Percentiles rank a stretch among this genome's conserved stretches.
These are phyloP conservation scores for Eucalyptus curtisii DNA, from an alignment of 345 rosid genomes.

Conservation along the genomic window DNA sequence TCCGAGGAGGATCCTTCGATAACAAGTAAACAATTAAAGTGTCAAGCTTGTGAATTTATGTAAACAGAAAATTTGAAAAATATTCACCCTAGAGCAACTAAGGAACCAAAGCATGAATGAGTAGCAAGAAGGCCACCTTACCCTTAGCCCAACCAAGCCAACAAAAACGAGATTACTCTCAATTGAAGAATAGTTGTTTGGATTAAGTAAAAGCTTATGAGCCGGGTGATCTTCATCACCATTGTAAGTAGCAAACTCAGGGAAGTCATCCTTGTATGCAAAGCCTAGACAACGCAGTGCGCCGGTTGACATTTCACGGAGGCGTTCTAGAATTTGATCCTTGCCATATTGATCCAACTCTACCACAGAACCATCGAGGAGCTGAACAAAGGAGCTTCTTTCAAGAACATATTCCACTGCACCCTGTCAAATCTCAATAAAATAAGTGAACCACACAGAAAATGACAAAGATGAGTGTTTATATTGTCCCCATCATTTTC, in stretches of 20 bases:
- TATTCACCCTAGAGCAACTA: not conserved
- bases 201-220: constrained; percentile 69
- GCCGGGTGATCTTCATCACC: constrained; percentile 93
- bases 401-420: constrained; percentile 89
- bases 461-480: not conserved
- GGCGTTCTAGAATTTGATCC: constrained; percentile 48
- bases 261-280: constrained; percentile 52
- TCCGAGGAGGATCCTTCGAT: constrained; percentile 88
- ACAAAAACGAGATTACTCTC: constrained; percentile 71
- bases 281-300: constrained; percentile 90
- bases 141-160: constrained; percentile 87
- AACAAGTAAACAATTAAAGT: not conserved
- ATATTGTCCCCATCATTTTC: not conserved
- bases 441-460: not conserved
- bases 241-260: constrained; percentile 56
- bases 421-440: constrained; percentile 45
- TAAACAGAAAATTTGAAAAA: not conserved
- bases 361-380: constrained; percentile 59
- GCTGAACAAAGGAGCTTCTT: constrained; percentile 66
- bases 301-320: constrained; percentile 54
- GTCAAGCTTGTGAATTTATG: not conserved
- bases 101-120: not conserved
- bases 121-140: constrained; percentile 8
- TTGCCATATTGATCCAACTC: constrained; percentile 50
- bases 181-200: constrained; percentile 58